A percentile compares a stretch with the other conserved stretches of the same genome.
phyloP scores from a whole-genome alignment of 352 stramenopile genomes.

The Phytopythium delawarense region DNA sequence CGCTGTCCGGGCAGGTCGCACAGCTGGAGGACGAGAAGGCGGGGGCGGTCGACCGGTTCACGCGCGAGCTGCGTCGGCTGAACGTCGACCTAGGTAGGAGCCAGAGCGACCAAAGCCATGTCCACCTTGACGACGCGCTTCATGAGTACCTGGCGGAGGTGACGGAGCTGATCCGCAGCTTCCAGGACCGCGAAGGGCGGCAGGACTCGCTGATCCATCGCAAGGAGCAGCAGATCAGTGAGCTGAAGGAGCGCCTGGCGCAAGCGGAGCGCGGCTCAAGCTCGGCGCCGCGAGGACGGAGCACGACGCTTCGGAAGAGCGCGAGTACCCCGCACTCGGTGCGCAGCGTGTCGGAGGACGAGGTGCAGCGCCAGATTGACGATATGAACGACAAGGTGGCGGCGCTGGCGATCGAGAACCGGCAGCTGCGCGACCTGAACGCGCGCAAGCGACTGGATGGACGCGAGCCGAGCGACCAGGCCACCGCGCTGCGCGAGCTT shows the following conservation, averaged over 20 bases:
- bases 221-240: constrained; percentile 42
- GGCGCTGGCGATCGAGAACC: constrained; percentile 52
- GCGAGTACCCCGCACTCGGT: constrained; percentile 10
- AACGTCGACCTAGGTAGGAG: constrained; percentile 26
- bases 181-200: constrained; percentile 36
- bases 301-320: background rate
- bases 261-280: constrained; percentile 1
- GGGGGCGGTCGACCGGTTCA: constrained; percentile 27
- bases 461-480: background rate
- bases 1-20: constrained; percentile 29
- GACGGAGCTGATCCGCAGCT: constrained; percentile 32
- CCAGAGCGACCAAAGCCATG: constrained; percentile 6
- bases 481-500: constrained; percentile 16
- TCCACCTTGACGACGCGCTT: constrained; percentile 11
- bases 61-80: constrained; percentile 38
- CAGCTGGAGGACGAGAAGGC: constrained; percentile 34
- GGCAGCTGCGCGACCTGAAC: constrained; percentile 23
- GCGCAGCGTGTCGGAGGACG: constrained; percentile 8
- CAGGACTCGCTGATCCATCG: constrained; percentile 35
- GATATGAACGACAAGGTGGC: constrained; percentile 34
- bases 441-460: background rate
- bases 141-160: constrained; percentile 24
- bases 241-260: constrained; percentile 28
- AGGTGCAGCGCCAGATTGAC: constrained; percentile 26
- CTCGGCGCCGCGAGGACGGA: background rate